These are phyloP conservation scores for Eucalyptus virginea DNA, from an alignment of 345 rosid genomes.

Conservation along the genomic window DNA sequence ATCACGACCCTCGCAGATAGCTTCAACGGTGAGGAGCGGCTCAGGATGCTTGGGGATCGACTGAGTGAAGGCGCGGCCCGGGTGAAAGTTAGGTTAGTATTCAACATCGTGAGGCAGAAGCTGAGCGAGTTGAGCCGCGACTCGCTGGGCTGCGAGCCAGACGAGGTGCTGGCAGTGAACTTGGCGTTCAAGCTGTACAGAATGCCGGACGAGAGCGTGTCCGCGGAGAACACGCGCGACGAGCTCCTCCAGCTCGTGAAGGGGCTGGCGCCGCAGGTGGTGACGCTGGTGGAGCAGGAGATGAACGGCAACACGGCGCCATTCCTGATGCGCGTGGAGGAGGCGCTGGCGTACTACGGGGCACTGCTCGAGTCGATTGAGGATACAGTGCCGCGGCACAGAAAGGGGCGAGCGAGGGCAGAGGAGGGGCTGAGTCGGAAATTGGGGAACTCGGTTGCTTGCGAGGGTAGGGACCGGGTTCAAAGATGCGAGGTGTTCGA, in stretches of 20 bases:
- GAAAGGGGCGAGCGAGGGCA: slow-evolving; percentile 24
- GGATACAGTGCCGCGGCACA: slow-evolving; percentile 5
- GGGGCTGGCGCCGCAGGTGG: slow-evolving; percentile 59
- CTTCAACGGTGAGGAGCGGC: background rate
- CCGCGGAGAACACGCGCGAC: slow-evolving; percentile 75
- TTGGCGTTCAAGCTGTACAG: slow-evolving; percentile 66
- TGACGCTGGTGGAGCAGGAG: slow-evolving; percentile 67
- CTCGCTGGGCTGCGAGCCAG: slow-evolving; percentile 50
- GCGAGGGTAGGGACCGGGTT: slow-evolving; percentile 77
- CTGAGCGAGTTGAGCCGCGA: background rate
- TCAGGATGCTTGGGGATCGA: slow-evolving; percentile 25
- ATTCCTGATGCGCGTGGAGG: slow-evolving; percentile 20
- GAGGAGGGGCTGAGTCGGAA: slow-evolving; percentile 66
- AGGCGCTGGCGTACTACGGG: slow-evolving; percentile 34
- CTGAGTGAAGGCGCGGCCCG: slow-evolving; percentile 26
- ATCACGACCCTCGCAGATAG: slow-evolving; percentile 54
- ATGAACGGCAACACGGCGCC: slow-evolving; percentile 37
- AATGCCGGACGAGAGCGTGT: slow-evolving; percentile 85
- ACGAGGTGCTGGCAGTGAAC: slow-evolving; percentile 65
- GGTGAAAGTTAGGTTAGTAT: background rate
- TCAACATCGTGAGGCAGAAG: background rate
- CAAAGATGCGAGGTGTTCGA: slow-evolving; percentile 94
- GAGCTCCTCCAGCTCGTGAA: slow-evolving; percentile 84
- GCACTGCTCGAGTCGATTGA: slow-evolving; percentile 79
- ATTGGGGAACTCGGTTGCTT: slow-evolving; percentile 60